Conservation (phyloP, 2,329 filamentous ascomycete species). For the Talaromyces sp. region DNA sequence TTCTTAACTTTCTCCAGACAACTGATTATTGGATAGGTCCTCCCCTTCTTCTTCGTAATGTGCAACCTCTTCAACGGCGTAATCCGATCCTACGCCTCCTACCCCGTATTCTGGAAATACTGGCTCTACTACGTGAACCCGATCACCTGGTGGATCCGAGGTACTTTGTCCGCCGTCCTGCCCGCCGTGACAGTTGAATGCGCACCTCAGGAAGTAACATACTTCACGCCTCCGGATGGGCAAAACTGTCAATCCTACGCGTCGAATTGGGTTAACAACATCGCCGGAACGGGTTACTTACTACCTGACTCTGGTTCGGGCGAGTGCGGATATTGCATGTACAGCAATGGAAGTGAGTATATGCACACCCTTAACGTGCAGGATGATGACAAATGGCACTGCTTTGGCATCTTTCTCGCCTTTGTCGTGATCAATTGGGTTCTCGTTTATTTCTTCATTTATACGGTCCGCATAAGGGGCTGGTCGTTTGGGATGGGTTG, state of each 20-base stretch:
- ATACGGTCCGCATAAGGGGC: conserved; percentile 64
- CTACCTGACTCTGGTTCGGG: conserved; percentile 35
- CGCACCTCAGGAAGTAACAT: conserved; percentile 55
- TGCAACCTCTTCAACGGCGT: conserved; percentile 75
- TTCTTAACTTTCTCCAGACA: no score
- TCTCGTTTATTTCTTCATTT: conserved; percentile 74
- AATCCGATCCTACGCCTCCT: conserved; percentile 61
- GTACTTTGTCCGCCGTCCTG: conserved; percentile 63
- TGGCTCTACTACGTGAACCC: conserved; percentile 69
- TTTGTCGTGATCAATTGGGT: conserved; percentile 69
- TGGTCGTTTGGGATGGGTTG: conserved; percentile 67
- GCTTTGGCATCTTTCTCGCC: conserved; percentile 69
- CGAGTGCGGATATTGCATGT: conserved; percentile 69
- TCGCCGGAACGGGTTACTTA: conserved; percentile 58
- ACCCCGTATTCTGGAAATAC: conserved; percentile 69
- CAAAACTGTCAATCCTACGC: conserved; percentile 66
- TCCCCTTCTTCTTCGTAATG: conserved; percentile 80
- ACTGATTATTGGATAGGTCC: conserved; percentile 37
- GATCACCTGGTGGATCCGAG: conserved; percentile 68
- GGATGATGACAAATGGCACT: conserved; percentile 63
- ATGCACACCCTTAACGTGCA: conserved; percentile 57
- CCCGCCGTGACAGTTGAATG: conserved; percentile 50
- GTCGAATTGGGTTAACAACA: conserved; percentile 34
- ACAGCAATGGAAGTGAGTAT: conserved; percentile 63
- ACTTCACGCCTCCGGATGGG: conserved; percentile 63